Evolutionary conservation across 371 early-diverging fungal species (phyloP).

Genomic region (Phascolomyces articulosus): DNA sequence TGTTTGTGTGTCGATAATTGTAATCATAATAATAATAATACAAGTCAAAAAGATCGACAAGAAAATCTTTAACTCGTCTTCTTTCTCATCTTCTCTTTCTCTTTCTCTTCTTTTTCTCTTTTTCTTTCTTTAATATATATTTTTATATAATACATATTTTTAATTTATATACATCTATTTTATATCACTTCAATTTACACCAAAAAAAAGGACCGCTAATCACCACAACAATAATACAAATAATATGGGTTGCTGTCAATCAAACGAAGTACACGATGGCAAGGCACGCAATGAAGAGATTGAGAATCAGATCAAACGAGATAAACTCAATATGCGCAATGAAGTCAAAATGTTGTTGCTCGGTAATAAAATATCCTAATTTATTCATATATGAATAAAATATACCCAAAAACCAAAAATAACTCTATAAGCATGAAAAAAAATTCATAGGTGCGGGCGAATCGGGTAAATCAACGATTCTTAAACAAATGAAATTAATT

Average conservation of each 20-base stretch:
- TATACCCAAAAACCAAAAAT: no score
- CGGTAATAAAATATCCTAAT: conserved; percentile 54
- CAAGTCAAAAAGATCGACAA: background rate
- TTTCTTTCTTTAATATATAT: background rate
- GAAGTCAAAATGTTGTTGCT: conserved; percentile 96
- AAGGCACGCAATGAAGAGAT: conserved; percentile 87
- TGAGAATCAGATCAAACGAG: conserved; percentile 85
- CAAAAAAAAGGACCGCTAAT: background rate
- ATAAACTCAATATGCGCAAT: conserved; percentile 76
- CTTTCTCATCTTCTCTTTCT: background rate
- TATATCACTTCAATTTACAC: background rate
- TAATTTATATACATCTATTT: background rate
- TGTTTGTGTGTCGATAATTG: no score
- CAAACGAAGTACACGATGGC: conserved; percentile 81
- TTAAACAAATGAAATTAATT: conserved; percentile 98
- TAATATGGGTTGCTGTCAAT: conserved; percentile 91
- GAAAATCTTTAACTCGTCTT: background rate
- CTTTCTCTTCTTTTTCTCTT: background rate
- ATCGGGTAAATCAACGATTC: conserved; percentile 95
- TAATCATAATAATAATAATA: no score
- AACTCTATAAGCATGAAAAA: background rate
- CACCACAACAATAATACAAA: background rate
- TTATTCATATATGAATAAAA: background rate
- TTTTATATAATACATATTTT: background rate
- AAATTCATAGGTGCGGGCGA: conserved; percentile 88